Evolutionary conservation across 169 alveolate species (phyloP), one percentile per base, ranked within the genome.

Genomic region (Eimeria praecox): DNA sequence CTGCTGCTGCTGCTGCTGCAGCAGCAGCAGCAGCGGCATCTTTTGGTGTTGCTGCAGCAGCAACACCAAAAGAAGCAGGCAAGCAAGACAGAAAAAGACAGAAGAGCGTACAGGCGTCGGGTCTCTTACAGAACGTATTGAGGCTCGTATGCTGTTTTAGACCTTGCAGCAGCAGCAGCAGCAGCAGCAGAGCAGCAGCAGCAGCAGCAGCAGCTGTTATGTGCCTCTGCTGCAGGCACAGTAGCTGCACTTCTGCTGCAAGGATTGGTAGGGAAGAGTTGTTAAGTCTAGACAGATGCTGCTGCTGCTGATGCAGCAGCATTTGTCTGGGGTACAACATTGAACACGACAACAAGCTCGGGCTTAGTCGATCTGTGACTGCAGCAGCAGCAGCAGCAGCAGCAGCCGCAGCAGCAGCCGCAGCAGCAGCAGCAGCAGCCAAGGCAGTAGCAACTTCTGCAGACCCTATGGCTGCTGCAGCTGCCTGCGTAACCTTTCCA

Each of bases 181-280:
- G 46, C 46, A 33, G 78, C 78, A 14, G 78, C 75, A 27, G 40
- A 3, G 22, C 12, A 22, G 66, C 66, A 14, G 66, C 66, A 5
- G 66, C 66, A 56, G 66, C 27, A 56, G 66, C 66, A 56, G 66
- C 66, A 56, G n/a, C n/a, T 16, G 66, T 16, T 56, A n/a, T n/a
- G n/a, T 30, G 83, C 83, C 27, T n/a, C 87, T 77, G 87, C 87
- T 77, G 87, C 89, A 44, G 89, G 52, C 54, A 49, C 66, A 9
- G 66, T 24, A 8, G 89, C 69, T 5, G 89, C 69, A 9, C 12
- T 46, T 3, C 16, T 35, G 54, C 59, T 3, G 49, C 54, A 9
- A 75, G 86, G 4, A 54, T 22, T 14, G 56, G 54, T 4, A 12
- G 30, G 18, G 54, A 75, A 22, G 54, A 42, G 59, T 16, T 75